These are phyloP conservation scores for Sugiyamaella novakii DNA, from an alignment of 1,139 yeast species.

Conservation along the genomic window DNA sequence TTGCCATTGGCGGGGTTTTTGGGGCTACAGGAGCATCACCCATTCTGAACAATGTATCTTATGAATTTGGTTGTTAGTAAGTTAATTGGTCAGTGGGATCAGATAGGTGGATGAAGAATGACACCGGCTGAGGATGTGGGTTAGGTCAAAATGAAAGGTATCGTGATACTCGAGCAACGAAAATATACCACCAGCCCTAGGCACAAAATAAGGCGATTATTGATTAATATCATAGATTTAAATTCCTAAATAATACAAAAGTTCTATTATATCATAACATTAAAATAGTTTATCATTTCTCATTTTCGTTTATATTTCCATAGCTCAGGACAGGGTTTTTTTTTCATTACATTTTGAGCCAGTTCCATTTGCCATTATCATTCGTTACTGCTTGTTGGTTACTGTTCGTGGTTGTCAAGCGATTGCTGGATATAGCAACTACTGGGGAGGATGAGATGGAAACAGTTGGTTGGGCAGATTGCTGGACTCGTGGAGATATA, in stretches of 20 bases:
- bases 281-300: constrained; percentile 7
- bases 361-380: constrained; percentile 34
- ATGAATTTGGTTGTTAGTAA: too few species aligned
- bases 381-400: not conserved
- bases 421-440: constrained; percentile 5
- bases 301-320: constrained; percentile 10
- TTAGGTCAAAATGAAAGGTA: not conserved
- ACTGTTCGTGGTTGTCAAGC: too few species aligned
- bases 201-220: not conserved
- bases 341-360: constrained; percentile 34
- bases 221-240: too few species aligned
- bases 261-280: constrained; percentile 12
- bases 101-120: not conserved
- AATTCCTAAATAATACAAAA: constrained; percentile 5
- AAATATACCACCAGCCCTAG: too few species aligned
- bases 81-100: not conserved
- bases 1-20: not conserved
- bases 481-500: constrained; percentile 12
- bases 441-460: constrained; percentile 22
- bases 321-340: too few species aligned
- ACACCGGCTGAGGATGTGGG: not conserved
- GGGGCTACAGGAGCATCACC: not conserved
- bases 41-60: not conserved
- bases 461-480: constrained; percentile 6
- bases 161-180: too few species aligned